These are phyloP conservation scores for Lactuca sativa DNA, from an alignment of 129 eudicot species.

Conservation along the genomic window DNA sequence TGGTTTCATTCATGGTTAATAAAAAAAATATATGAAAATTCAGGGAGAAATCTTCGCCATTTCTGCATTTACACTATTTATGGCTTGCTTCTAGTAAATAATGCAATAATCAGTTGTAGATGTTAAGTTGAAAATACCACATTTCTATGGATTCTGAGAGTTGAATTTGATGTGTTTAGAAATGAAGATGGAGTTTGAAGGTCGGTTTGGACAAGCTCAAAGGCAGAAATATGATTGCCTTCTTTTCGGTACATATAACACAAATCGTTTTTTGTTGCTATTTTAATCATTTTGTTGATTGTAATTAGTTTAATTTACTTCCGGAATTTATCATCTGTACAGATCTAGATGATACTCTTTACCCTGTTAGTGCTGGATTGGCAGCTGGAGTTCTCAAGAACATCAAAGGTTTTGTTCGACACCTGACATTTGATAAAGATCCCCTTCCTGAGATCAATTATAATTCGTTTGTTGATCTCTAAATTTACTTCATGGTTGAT, in stretches of 20 bases:
- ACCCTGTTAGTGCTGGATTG: constrained; percentile 80
- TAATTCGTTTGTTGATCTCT: background rate
- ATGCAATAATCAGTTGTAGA: constrained; percentile 12
- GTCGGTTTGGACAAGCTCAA: constrained; percentile 50
- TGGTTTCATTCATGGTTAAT: background rate
- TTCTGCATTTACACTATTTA: background rate
- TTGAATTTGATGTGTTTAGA: constrained; percentile 28
- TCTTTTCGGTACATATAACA: constrained; percentile 58
- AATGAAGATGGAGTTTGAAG: constrained; percentile 69
- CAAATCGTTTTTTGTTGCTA: background rate
- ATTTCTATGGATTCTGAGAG: background rate
- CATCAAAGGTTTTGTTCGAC: constrained; percentile 57
- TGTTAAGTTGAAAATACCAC: background rate
- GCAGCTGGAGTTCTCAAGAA: constrained; percentile 61
- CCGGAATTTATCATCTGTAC: background rate
- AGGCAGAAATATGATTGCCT: constrained; percentile 81
- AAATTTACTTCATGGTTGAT: background rate
- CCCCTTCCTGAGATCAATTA: background rate
- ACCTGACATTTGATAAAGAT: background rate
- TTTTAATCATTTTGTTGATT: background rate
- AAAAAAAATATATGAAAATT: background rate
- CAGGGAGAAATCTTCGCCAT: background rate
- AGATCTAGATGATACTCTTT: constrained; percentile 95
- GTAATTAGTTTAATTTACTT: background rate
- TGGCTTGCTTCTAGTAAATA: background rate